These are phyloP conservation scores for Cladosporium sp. DNA, from an alignment of 2,329 filamentous ascomycete genomes.

Conservation along the genomic window DNA sequence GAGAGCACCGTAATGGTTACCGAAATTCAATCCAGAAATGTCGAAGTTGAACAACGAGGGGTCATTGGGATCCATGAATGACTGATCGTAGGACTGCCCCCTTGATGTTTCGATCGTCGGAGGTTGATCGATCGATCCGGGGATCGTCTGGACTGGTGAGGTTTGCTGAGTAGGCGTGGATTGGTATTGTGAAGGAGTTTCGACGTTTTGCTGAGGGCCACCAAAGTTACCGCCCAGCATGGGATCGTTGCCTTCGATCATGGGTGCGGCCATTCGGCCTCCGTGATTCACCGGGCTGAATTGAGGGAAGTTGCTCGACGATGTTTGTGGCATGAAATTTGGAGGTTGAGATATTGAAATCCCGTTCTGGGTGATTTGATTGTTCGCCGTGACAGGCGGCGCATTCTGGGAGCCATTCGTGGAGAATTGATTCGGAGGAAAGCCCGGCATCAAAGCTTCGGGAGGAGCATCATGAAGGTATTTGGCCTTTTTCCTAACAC, in stretches of 20 bases:
- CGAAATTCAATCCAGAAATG: conserved; percentile 88
- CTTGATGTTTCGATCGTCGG: conserved; percentile 30
- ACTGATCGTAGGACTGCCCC: conserved; percentile 46
- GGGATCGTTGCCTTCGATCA: conserved; percentile 34
- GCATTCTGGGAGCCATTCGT: conserved; percentile 8
- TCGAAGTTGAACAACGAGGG: conserved; percentile 95
- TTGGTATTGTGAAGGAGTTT: conserved; percentile 67
- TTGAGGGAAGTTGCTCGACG: conserved; percentile 37
- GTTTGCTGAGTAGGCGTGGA: conserved; percentile 51
- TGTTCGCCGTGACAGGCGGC: not conserved
- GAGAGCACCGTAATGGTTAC: conserved; percentile 90
- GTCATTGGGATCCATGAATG: conserved; percentile 85
- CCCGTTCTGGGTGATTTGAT: conserved; percentile 14
- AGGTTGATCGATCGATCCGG: conserved; percentile 42
- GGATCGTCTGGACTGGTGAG: conserved; percentile 38
- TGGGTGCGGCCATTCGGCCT: conserved; percentile 38
- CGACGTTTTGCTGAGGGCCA: conserved; percentile 47
- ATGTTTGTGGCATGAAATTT: conserved; percentile 42
- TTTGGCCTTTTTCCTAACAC: conserved; percentile 97
- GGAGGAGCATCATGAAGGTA: conserved; percentile 95
- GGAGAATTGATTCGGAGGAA: conserved; percentile 61
- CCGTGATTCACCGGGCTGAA: conserved; percentile 27
- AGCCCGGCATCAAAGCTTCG: conserved; percentile 81
- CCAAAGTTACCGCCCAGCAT: conserved; percentile 11
- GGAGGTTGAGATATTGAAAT: conserved; percentile 28